A percentile compares a stretch with the other conserved stretches of the same genome.
Evolutionary conservation across 208 protist species (phyloP).

Genomic region (Balamuthia mandrillaris): DNA sequence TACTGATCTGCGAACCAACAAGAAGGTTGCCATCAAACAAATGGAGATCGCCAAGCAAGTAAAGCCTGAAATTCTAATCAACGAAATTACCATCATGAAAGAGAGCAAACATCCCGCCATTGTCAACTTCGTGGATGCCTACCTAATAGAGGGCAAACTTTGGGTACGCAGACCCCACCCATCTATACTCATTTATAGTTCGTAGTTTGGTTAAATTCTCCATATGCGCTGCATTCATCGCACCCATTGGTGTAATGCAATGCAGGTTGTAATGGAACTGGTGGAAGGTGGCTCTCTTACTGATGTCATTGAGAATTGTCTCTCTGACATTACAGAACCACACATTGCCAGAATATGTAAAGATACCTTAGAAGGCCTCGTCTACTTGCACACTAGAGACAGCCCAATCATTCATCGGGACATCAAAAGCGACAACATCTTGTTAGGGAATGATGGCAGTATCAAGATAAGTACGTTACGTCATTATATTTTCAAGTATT

Average conservation of each 20-base stretch:
- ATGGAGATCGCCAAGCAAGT: conserved; percentile 30
- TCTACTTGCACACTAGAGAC: not conserved
- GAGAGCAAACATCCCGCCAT: not conserved
- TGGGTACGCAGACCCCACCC: not conserved
- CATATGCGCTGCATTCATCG: not conserved
- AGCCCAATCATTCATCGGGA: not conserved
- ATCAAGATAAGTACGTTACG: not conserved
- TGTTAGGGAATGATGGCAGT: not conserved
- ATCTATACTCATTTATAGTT: not conserved
- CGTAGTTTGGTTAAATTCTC: not conserved
- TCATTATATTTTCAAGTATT: not conserved
- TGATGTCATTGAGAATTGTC: conserved; percentile 28
- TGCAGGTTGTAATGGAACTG: not conserved
- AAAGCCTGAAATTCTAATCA: conserved; percentile 30
- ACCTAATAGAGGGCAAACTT: not conserved
- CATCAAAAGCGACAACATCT: not conserved
- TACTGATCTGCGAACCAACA: not conserved
- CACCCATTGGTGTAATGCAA: too few relatives aligned
- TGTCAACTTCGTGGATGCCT: conserved; percentile 28
- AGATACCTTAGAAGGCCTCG: not conserved
- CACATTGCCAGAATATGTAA: not conserved
- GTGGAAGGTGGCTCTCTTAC: not conserved
- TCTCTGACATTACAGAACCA: not conserved
- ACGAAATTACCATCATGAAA: conserved; percentile 36
- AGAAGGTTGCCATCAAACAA: conserved; percentile 10